These are phyloP conservation scores for Leccinellum albellum DNA, from an alignment of 768 basidiomycete genomes.

Conservation along the genomic window DNA sequence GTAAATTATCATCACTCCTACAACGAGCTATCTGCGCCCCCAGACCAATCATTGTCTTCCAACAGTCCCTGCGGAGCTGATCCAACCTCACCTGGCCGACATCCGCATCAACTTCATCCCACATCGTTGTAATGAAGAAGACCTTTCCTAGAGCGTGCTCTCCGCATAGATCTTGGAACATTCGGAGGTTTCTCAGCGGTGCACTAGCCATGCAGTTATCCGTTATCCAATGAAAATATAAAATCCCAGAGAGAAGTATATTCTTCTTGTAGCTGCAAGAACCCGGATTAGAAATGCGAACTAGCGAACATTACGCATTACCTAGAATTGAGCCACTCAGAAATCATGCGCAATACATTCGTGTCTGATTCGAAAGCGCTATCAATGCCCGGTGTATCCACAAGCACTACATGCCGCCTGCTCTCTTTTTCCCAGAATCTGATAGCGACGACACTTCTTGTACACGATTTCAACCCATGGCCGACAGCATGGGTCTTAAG, in stretches of 20 bases:
- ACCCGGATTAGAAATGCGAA: not conserved
- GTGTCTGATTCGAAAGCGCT: constrained; percentile 13
- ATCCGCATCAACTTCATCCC: constrained; percentile 26
- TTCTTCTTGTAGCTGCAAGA: constrained; percentile 4
- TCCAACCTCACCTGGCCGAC: constrained; percentile 17
- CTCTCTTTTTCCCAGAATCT: constrained; percentile 4
- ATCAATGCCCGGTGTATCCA: constrained; percentile 26
- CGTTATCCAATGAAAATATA: constrained; percentile 41
- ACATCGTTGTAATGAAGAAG: constrained; percentile 37
- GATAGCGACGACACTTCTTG: constrained; percentile 1
- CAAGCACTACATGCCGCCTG: constrained; percentile 9
- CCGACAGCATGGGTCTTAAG: not conserved
- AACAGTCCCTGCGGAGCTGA: not conserved
- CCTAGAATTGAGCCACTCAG: constrained; percentile 14
- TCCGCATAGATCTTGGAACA: constrained; percentile 32
- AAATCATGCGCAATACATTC: constrained; percentile 7
- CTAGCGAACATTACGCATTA: constrained; percentile 1
- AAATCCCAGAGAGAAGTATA: constrained; percentile 29
- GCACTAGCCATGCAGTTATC: constrained; percentile 36
- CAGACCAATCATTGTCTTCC: not conserved
- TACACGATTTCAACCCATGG: constrained; percentile 8
- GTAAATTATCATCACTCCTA: constrained; percentile 5
- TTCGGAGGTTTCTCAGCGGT: constrained; percentile 30
- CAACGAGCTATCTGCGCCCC: constrained; percentile 12
- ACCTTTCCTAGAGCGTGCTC: constrained; percentile 29